Evolutionary conservation across 1,139 yeast species (phyloP), one percentile per base, ranked within the genome.

Genomic region (Hyphopichia fennica): DNA sequence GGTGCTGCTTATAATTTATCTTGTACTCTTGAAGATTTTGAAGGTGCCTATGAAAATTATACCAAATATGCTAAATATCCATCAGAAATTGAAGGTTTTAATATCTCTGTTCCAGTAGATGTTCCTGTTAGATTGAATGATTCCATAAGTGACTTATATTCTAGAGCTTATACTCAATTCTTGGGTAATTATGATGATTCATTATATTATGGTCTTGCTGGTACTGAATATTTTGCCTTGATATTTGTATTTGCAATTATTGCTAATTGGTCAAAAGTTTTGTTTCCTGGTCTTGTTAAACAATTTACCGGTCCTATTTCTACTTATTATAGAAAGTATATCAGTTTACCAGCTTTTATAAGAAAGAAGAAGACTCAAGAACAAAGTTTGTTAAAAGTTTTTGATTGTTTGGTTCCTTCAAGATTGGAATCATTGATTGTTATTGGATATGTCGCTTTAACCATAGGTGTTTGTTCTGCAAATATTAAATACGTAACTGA

Each of bases 201-300:
- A 3, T 62, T 74, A 41, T 75, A 61, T 46, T 69, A 74, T 49
- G 84, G 85, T 10, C 58, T 70, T 18, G 82, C 72, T 2, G 42
- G 70, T 22, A 49, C 79, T 25, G 79, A 76, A 0, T 79, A 68
- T 51, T 79, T 84, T 82, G 69, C 64, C 1, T 41, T 72, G 3
- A 62, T 81, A 8, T 52, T 79, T 45, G 20, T 79, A 1, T 27
- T 71, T 25, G 72, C 75, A 3, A 65, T 67, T 2, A 34, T 73
- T 15, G 53, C 63, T 39, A 76, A 80, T 52, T 72, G 80, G 78
- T 50, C 63, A 15, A 60, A 54, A 38, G 22, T 53, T 3, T 44
- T 68, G 25, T 56, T 57, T 34, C 75, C 75, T 2, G 45, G 53
- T 0, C 35, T 58, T 6, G 48, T 54, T 17, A 56, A 54, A 25